These are phyloP conservation scores for Xylariomycetidae sp. DNA, from an alignment of 2,329 filamentous ascomycete species.

Conservation along the genomic window DNA sequence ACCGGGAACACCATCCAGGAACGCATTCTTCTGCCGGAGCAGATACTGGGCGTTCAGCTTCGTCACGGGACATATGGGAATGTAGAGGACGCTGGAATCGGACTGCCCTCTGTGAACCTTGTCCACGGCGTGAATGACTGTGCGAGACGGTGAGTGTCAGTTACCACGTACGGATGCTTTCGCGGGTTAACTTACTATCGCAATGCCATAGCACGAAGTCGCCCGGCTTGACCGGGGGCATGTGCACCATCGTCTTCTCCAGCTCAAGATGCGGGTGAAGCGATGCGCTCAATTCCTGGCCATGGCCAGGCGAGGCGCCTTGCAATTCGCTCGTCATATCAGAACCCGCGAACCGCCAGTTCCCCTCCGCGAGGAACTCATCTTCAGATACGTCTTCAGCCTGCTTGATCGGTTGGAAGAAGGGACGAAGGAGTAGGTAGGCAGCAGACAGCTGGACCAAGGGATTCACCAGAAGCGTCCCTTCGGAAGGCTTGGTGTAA, in stretches of 20 bases:
- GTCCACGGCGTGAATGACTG: slow-evolving; percentile 75
- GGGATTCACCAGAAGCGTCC: slow-evolving; percentile 78
- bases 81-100: slow-evolving; percentile 84
- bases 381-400: slow-evolving; percentile 31
- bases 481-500: slow-evolving; percentile 63
- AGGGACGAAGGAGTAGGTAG: slow-evolving; percentile 77
- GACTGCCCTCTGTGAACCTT: slow-evolving; percentile 61
- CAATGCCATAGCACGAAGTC: slow-evolving; percentile 84
- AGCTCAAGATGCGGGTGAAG: slow-evolving; percentile 68
- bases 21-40: slow-evolving; percentile 62
- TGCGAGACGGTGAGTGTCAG: not conserved
- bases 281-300: slow-evolving; percentile 59
- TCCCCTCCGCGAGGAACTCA: slow-evolving; percentile 44
- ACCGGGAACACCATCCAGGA: slow-evolving; percentile 59
- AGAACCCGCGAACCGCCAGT: slow-evolving; percentile 52
- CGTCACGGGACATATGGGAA: slow-evolving; percentile 78
- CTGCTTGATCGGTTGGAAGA: slow-evolving; percentile 56
- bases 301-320: slow-evolving; percentile 61
- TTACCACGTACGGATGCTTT: slow-evolving; percentile 17
- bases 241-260: slow-evolving; percentile 62
- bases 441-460: slow-evolving; percentile 68
- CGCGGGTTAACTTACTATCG: slow-evolving; percentile 43
- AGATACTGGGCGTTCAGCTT: slow-evolving; percentile 68
- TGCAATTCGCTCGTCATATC: slow-evolving; percentile 55
- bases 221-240: slow-evolving; percentile 62